Percentiles rank a stretch among this genome's conserved stretches.
These are phyloP conservation scores for Polyporus tsugae DNA, from an alignment of 1,284 basidiomycete genomes.

Conservation along the genomic window DNA sequence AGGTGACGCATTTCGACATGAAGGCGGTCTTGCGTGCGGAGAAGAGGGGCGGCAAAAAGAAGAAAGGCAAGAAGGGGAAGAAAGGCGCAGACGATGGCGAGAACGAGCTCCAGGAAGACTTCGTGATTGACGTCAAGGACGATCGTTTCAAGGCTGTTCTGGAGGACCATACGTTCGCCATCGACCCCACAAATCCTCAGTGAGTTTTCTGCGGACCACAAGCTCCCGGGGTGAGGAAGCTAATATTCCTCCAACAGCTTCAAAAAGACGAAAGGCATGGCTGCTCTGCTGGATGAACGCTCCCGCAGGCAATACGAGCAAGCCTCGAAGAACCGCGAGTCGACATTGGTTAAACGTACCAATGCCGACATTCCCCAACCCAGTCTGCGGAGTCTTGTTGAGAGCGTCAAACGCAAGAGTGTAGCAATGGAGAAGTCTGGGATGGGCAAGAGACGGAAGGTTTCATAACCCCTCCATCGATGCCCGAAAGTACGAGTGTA, in stretches of 20 bases:
- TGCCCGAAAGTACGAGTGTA: neutral
- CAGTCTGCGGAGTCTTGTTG: slow-evolving; percentile 74
- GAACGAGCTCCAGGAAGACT: slow-evolving; percentile 77
- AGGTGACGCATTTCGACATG: slow-evolving; percentile 89
- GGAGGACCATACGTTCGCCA: slow-evolving; percentile 92
- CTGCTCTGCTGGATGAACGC: slow-evolving; percentile 79
- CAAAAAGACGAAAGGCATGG: slow-evolving; percentile 91
- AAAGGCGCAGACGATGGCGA: slow-evolving; percentile 54
- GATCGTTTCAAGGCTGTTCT: slow-evolving; percentile 89
- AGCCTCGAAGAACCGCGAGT: slow-evolving; percentile 35
- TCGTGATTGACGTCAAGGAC: slow-evolving; percentile 88
- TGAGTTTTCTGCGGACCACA: slow-evolving; percentile 50
- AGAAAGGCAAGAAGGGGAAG: slow-evolving; percentile 56
- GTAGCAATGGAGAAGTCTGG: slow-evolving; percentile 39
- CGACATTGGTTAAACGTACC: slow-evolving; percentile 14
- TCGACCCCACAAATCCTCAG: slow-evolving; percentile 97
- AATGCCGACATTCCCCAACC: slow-evolving; percentile 42
- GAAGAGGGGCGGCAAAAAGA: slow-evolving; percentile 66
- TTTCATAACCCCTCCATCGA: slow-evolving; percentile 38
- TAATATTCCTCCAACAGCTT: slow-evolving; percentile 59
- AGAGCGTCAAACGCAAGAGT: slow-evolving; percentile 87
- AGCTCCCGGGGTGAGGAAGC: neutral
- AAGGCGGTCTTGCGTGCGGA: slow-evolving; percentile 90
- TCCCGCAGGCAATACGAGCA: slow-evolving; percentile 62
- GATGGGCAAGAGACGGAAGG: slow-evolving; percentile 64